Percentiles rank a stretch among this genome's conserved stretches.
phyloP scores from a whole-genome alignment of 75 land plant genomes.

The Larix kaempferi region DNA sequence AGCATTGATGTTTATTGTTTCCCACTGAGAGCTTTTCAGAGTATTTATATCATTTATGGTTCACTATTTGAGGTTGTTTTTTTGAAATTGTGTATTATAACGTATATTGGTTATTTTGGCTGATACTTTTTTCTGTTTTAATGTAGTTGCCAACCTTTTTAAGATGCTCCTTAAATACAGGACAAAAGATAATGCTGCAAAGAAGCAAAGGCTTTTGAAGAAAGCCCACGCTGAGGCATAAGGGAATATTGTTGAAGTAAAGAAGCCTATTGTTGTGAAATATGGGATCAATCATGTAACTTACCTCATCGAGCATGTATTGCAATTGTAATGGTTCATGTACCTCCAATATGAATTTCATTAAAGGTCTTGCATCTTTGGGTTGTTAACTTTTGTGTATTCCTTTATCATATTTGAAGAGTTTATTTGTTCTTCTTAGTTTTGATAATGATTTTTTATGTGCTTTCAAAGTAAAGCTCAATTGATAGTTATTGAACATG shows the following conservation, averaged over 20 bases:
- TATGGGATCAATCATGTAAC: conserved; percentile 74
- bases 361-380: neutral
- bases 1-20: no score
- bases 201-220: conserved; percentile 64
- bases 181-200: conserved; percentile 65
- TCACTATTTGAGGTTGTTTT: neutral
- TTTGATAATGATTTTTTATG: neutral
- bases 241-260: conserved; percentile 41
- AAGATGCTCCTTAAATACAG: conserved; percentile 76
- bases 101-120: neutral
- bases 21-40: no score
- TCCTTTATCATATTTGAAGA: neutral
- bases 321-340: no score
- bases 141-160: conserved; percentile 51
- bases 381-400: neutral
- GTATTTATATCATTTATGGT: no score
- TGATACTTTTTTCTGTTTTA: neutral
- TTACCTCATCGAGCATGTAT: conserved; percentile 72
- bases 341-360: neutral
- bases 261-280: conserved; percentile 75
- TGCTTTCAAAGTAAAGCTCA: conserved; percentile 62
- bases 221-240: conserved; percentile 67
- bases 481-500: conserved; percentile 69
- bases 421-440: neutral
- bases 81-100: neutral